Percentiles rank a stretch among this genome's conserved stretches.
phyloP scores from a whole-genome alignment of 139 green algal species.

The Chlamydomonas applanata region DNA sequence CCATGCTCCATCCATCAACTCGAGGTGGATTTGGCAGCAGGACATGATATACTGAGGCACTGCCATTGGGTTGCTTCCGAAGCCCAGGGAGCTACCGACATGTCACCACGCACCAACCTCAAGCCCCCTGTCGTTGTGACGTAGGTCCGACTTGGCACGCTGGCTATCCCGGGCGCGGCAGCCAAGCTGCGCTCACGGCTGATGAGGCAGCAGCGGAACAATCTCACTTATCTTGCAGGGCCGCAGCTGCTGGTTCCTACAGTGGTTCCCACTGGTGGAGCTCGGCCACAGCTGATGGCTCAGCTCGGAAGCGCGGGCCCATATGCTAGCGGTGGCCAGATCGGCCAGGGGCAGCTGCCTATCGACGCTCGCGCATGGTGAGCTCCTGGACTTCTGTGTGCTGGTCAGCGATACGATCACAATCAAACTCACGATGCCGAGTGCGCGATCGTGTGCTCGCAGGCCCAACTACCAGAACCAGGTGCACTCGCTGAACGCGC shows the following conservation, averaged over 20 bases:
- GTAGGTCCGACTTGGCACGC: conserved; percentile 49
- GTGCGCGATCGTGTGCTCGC: too few relatives aligned
- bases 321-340: background rate
- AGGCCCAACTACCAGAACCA: too few relatives aligned
- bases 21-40: too few relatives aligned
- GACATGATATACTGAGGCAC: too few relatives aligned
- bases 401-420: too few relatives aligned
- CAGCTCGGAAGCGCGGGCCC: too few relatives aligned
- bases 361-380: background rate
- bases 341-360: background rate
- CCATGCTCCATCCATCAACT: too few relatives aligned
- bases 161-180: conserved; percentile 50
- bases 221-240: background rate
- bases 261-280: background rate
- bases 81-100: too few relatives aligned
- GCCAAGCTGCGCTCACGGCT: conserved; percentile 52
- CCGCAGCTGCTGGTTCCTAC: conserved; percentile 24
- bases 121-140: background rate
- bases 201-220: conserved; percentile 37
- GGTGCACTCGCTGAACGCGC: too few relatives aligned
- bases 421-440: too few relatives aligned
- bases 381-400: background rate
- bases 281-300: background rate
- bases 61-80: too few relatives aligned
- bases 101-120: background rate